Base-by-base conservation (phyloP, 2,329 filamentous ascomycete genomes). In the Biscogniauxia marginata region DNA sequence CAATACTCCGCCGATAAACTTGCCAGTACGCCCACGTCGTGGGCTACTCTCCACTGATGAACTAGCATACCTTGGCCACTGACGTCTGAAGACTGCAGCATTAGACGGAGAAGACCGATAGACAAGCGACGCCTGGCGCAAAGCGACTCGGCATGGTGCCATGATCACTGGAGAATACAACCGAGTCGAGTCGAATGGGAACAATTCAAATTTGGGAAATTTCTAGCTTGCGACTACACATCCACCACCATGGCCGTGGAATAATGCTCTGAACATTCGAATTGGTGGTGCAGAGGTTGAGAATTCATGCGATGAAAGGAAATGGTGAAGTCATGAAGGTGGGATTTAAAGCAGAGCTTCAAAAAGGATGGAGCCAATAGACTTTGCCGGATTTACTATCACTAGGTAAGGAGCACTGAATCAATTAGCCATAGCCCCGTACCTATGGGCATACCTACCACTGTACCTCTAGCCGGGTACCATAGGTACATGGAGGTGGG, bases 1-100 rank as follows among this genome's bases (percentile, higher is more conserved):
- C 7, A 68, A 39, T 39, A 69, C 34, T 1, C 68, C 67, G 22
- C 53, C 61, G 1, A 69, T 23, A 4, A 68, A 52, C 22, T 56
- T 67, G 19, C 65, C 58, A 9, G 44, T 44, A 25, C 61, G 48
- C 19, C 67, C 49, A 11, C 62, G 50, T 18, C 51, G 58, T 9
- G 23, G 46, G 23, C 45, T 49, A 4, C 25, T 25, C 8, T 18
- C 44, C 4, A 30, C 20, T 19, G 63, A 57, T 7, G 68, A 64
- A 25, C 61, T 63, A 30, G 56, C 53, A 51, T 59, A 63, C 56
- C 68, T 63, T 18, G 59, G 30, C 34, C 56, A 62, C 58, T 65
- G 65, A 4, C 54, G 56, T 44, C 46, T 25, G 46, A 57, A 11
- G 20, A 46, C 6, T 2, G 49, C 9, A n/a, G 25, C 25, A 18